phyloP scores from a whole-genome alignment of 768 basidiomycete species.

The Chalciporus piperatus region DNA sequence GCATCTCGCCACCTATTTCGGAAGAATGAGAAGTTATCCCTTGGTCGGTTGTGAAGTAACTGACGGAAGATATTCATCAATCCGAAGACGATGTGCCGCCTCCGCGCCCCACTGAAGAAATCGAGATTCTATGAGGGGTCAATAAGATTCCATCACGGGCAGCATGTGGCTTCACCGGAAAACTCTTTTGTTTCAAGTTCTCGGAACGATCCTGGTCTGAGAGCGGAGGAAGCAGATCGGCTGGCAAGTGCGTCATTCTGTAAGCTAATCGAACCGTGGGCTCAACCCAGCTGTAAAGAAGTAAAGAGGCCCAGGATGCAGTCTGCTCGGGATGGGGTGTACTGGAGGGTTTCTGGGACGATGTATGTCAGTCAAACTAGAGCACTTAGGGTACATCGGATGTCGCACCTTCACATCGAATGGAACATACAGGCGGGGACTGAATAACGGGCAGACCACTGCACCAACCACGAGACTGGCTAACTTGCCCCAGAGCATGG shows the following conservation, averaged over 20 bases:
- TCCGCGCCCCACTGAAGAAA: conserved; percentile 11
- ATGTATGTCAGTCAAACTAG: neutral
- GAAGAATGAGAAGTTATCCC: neutral
- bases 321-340: conserved; percentile 37
- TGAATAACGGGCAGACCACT: conserved; percentile 49
- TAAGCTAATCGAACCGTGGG: conserved; percentile 42
- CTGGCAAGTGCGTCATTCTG: conserved; percentile 39
- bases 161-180: conserved; percentile 23
- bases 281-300: conserved; percentile 54
- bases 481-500: conserved; percentile 51
- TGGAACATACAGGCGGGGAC: conserved; percentile 56
- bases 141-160: neutral
- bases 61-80: neutral
- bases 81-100: conserved; percentile 3
- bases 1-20: neutral
- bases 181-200: conserved; percentile 31
- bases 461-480: conserved; percentile 41
- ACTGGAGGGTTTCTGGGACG: conserved; percentile 14
- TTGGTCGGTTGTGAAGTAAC: neutral
- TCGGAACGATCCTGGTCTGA: conserved; percentile 43
- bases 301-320: conserved; percentile 29
- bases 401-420: conserved; percentile 37
- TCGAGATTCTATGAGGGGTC: conserved; percentile 21
- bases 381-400: neutral
- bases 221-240: conserved; percentile 42